phyloP scores from a whole-genome alignment of 2,329 filamentous ascomycete species.

The Epichloe sylvatica region DNA sequence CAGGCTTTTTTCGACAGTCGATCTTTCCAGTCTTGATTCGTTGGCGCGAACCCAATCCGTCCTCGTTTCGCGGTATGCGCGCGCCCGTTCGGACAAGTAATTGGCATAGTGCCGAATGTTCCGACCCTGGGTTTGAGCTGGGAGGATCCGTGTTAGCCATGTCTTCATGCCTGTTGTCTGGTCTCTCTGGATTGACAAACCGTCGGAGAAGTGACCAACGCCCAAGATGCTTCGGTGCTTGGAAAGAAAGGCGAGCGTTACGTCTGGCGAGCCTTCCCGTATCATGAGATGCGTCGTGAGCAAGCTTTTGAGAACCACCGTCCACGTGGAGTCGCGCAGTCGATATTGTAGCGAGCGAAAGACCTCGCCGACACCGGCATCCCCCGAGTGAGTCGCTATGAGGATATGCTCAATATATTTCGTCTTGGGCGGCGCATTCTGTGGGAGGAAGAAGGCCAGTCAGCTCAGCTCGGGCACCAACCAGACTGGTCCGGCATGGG shows the following conservation, averaged over 20 bases:
- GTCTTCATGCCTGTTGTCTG: background rate
- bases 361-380: conserved; percentile 88
- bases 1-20: conserved; percentile 83
- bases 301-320: conserved; percentile 95
- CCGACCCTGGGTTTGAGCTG: conserved; percentile 84
- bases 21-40: conserved; percentile 68
- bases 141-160: background rate
- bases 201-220: conserved; percentile 83
- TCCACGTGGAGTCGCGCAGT: conserved; percentile 93
- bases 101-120: conserved; percentile 88
- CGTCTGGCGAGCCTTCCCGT: conserved; percentile 79
- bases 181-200: conserved; percentile 35
- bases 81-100: conserved; percentile 71
- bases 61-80: conserved; percentile 70
- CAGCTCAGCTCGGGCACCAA: background rate
- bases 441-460: background rate
- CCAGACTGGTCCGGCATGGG: background rate
- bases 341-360: conserved; percentile 83
- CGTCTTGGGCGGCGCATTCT: conserved; percentile 92
- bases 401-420: conserved; percentile 99
- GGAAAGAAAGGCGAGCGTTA: conserved; percentile 72
- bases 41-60: conserved; percentile 79
- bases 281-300: conserved; percentile 98
- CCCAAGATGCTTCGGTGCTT: conserved; percentile 72
- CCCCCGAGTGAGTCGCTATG: conserved; percentile 84